Evolutionary conservation across 441 rosid genomes (phyloP), one percentile per base, ranked within the genome.

Genomic region (Cnidoscolus chayamansa): DNA sequence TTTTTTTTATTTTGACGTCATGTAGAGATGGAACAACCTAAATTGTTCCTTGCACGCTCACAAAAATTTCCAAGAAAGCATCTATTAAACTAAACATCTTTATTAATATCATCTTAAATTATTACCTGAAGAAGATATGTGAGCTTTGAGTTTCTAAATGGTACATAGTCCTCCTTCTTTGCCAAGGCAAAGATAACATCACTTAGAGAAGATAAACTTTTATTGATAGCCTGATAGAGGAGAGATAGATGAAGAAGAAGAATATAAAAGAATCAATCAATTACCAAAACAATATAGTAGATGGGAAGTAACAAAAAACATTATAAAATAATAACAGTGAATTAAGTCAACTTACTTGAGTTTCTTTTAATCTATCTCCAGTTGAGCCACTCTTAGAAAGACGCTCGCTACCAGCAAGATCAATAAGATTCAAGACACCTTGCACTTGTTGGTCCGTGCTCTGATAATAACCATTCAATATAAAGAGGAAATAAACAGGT

Each of bases 331-430:
- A 70, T 50, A 25, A 32, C 5, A 55, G 53, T 43, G 25, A 25
- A 25, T 25, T 2, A 49, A 30, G 51, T 35, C 13, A 17, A 77
- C 53, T 40, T 77, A 80, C 83, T 66, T 77, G 83, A 30, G 98
- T 96, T 86, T 96, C 99, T 81, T 83, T 91, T 73, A 93, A 76
- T 61, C 98, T 81, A 5, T 95, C 99, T 48, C 98, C 97, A 20
- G 95, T 95, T n/a, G 99, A 91, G 16, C 98, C 99, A 71, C 99
- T 95, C 76, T 64, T 90, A 2, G 97, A 95, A 12, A 93, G 89
- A 17, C 98, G 84, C 84, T 95, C 98, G 51, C 99, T 95, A 71
- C 99, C 99, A 78, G 98, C 99, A 49, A 95, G 91, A 82, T 95
- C 99, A 54, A 95, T 95, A 3, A 95, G 86, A 80, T 95, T 95